Conservation (phyloP, 208 protist species). For the Crithidia mellificae region DNA sequence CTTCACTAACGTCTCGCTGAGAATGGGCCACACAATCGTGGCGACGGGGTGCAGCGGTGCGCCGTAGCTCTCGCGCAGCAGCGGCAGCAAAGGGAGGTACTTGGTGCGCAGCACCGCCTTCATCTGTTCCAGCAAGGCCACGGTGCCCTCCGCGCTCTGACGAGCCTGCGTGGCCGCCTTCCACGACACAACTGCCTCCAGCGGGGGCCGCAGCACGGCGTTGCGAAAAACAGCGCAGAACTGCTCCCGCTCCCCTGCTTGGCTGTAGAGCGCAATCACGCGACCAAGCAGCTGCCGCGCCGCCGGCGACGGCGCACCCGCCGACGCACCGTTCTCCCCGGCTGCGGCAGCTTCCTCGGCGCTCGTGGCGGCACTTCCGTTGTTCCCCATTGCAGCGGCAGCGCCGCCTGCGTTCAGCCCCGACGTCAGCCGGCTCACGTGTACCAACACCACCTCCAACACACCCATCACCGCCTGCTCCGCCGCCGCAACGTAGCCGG, state of each 20-base stretch:
- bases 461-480: conserved; percentile 34
- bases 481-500: conserved; percentile 19
- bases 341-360: not conserved
- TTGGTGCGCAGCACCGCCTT: conserved; percentile 34
- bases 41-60: conserved; percentile 42
- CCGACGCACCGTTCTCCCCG: not conserved
- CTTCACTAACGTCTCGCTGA: conserved; percentile 79
- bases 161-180: conserved; percentile 77
- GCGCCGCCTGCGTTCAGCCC: not conserved
- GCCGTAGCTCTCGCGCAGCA: conserved; percentile 54
- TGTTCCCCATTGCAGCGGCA: too few species aligned
- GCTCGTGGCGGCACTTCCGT: not conserved
- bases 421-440: conserved; percentile 22
- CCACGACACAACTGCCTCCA: conserved; percentile 81
- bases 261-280: conserved; percentile 57
- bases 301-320: not conserved
- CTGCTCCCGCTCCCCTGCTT: conserved; percentile 37
- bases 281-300: conserved; percentile 28
- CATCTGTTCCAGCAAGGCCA: conserved; percentile 59
- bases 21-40: conserved; percentile 75
- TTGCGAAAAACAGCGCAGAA: conserved; percentile 70
- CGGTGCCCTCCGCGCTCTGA: conserved; percentile 56
- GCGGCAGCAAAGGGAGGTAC: conserved; percentile 54
- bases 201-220: conserved; percentile 49
- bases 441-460: conserved; percentile 26